Evolutionary conservation across 140 eudicot species (phyloP), one percentile per base, ranked within the genome.

Genomic region (Oenanthe javanica): DNA sequence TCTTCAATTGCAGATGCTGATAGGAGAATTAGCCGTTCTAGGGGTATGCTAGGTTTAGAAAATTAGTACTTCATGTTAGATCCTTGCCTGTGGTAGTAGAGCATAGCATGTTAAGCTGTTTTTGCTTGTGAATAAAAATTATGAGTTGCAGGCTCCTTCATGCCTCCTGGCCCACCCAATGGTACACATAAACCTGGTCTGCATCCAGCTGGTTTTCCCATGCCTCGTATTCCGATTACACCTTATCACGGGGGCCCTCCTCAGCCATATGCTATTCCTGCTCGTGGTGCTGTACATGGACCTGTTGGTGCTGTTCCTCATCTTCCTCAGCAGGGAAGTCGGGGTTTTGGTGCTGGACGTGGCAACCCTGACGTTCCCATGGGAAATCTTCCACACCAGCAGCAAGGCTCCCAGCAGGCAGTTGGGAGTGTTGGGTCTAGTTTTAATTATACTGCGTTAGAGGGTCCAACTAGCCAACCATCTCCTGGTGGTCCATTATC

Each of bases 161-260:
- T 94, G 91, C 89, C 97, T 38, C 89, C 94, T 71, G 96, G 94
- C 54, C 94, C 93, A 43, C 92, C 97, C 64, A 94, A 92, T 84
- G 98, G 97, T 71, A 78, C 96, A 43, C 97, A 90, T 79, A 92
- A 91, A 80, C 94, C 97, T 52, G 91, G 93, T 51, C 67, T 89
- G 66, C 98, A 92, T 85, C 93, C 97, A 49, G 86, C 94, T 83
- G 97, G 92, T 55, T 92, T 86, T 80, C 91, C 96, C 64, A 84
- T 94, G 89, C 91, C 96, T n/a, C 94, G 98, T 15, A 94, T 89
- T 81, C 96, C 98, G 18, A 40, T 94, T 77, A 81, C 89, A 77
- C 91, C 97, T 83, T 94, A 94, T 84, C 97, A 94, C 73, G 97
- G 97, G 74, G 94, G 89, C 9, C 97, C 97, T 57, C 97, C 96